Evolutionary conservation across 257 asterid genomes (phyloP).

Genomic region (Henckelia pumila): DNA sequence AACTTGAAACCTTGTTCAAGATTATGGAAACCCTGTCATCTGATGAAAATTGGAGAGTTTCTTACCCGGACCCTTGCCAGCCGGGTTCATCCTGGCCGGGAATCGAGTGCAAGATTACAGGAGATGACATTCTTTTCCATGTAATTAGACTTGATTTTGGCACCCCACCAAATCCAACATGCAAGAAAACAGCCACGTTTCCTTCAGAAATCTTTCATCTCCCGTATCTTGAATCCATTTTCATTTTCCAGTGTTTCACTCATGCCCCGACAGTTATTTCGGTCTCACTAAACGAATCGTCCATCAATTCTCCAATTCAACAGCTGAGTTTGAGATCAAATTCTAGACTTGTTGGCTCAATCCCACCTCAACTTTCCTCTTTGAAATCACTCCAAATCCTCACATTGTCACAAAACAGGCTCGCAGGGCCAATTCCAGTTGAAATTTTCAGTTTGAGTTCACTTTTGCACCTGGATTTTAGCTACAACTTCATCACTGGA

Average conservation of each 20-base stretch:
- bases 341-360: slow-evolving; percentile 56
- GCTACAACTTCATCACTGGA: slow-evolving; percentile 67
- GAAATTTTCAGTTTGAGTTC: slow-evolving; percentile 41
- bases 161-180: slow-evolving; percentile 65
- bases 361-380: slow-evolving; percentile 62
- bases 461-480: slow-evolving; percentile 70
- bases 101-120: slow-evolving; percentile 53
- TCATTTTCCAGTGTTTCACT: slow-evolving; percentile 67
- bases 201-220: slow-evolving; percentile 66
- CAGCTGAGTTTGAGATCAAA: slow-evolving; percentile 71
- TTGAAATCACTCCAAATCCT: slow-evolving; percentile 69
- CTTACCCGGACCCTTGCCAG: slow-evolving; percentile 72
- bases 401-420: slow-evolving; percentile 72
- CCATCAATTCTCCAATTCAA: slow-evolving; percentile 42
- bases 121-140: slow-evolving; percentile 35
- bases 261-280: slow-evolving; percentile 38
- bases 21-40: slow-evolving; percentile 68
- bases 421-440: slow-evolving; percentile 52
- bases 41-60: slow-evolving; percentile 58
- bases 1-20: slow-evolving; percentile 59
- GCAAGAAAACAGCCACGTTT: slow-evolving; percentile 63
- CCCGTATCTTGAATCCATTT: slow-evolving; percentile 65
- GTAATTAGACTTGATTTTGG: slow-evolving; percentile 80
- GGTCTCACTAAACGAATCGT: slow-evolving; percentile 25
- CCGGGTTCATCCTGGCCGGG: slow-evolving; percentile 70